Evolutionary conservation across 495 filamentous ascomycete genomes (phyloP).

Genomic region (Hypoxylon perforatum): DNA sequence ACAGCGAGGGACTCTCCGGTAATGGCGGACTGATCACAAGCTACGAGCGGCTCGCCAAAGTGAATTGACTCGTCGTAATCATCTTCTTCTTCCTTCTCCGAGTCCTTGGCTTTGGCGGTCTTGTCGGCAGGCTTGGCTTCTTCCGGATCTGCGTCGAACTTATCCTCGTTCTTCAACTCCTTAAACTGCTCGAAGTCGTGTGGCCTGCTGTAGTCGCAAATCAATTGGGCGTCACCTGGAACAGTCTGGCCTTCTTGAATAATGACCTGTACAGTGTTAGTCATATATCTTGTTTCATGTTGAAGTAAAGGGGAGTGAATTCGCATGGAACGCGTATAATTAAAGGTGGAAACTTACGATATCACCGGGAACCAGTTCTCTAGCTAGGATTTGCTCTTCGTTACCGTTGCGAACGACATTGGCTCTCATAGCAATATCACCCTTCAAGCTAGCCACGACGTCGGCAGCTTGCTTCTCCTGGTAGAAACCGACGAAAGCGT

Average conservation of each 20-base stretch:
- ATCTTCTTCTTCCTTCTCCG: conserved; percentile 73
- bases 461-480: conserved; percentile 89
- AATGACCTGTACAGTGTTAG: conserved; percentile 58
- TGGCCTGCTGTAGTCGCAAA: conserved; percentile 78
- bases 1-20: conserved; percentile 93
- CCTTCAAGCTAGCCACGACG: conserved; percentile 82
- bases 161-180: conserved; percentile 67
- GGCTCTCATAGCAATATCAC: conserved; percentile 85
- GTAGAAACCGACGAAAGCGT: conserved; percentile 87
- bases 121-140: conserved; percentile 22
- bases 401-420: conserved; percentile 76
- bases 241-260: conserved; percentile 82
- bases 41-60: conserved; percentile 78
- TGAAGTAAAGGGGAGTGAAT: no score
- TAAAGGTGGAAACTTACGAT: conserved; percentile 66
- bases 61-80: conserved; percentile 85
- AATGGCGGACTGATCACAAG: conserved; percentile 91
- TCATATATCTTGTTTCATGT: background rate
- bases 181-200: conserved; percentile 78
- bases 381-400: conserved; percentile 78
- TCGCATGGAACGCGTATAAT: background rate
- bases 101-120: conserved; percentile 51
- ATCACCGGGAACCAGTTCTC: conserved; percentile 84
- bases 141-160: conserved; percentile 62
- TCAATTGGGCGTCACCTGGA: conserved; percentile 78